phyloP scores from a whole-genome alignment of 305 asterid genomes.

The Plantago coronopus region DNA sequence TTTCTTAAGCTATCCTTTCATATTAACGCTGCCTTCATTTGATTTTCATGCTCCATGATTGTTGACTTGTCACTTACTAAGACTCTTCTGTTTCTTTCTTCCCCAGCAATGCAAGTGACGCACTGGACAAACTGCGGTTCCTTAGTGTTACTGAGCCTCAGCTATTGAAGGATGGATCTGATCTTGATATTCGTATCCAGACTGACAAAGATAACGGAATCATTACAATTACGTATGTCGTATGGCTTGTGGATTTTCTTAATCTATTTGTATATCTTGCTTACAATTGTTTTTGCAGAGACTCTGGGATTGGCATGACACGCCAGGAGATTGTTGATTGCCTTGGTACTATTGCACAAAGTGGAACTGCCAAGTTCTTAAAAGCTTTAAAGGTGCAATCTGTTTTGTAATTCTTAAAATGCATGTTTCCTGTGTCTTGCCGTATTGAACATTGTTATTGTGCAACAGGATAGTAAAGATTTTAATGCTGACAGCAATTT shows the following conservation, averaged over 20 bases:
- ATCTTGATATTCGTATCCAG: conserved; percentile 86
- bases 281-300: conserved; percentile 44
- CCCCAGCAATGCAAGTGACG: conserved; percentile 97
- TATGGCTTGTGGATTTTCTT: conserved; percentile 1
- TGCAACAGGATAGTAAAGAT: conserved; percentile 85
- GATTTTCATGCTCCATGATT: no score
- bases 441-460: conserved; percentile 14
- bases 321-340: conserved; percentile 88
- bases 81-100: not conserved
- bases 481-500: conserved; percentile 90
- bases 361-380: conserved; percentile 97
- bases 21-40: no score
- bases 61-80: no score
- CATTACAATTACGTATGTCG: conserved; percentile 69
- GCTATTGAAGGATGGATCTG: conserved; percentile 64
- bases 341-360: conserved; percentile 97
- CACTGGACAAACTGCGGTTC: conserved; percentile 95
- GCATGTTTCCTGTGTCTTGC: conserved; percentile 11
- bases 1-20: no score
- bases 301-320: conserved; percentile 96
- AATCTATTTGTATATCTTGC: conserved; percentile 14
- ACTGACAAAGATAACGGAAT: conserved; percentile 88
- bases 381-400: conserved; percentile 74
- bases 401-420: conserved; percentile 14
- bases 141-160: conserved; percentile 82